phyloP scores from a whole-genome alignment of 495 filamentous ascomycete species.

The Elasticomyces elasticus region DNA sequence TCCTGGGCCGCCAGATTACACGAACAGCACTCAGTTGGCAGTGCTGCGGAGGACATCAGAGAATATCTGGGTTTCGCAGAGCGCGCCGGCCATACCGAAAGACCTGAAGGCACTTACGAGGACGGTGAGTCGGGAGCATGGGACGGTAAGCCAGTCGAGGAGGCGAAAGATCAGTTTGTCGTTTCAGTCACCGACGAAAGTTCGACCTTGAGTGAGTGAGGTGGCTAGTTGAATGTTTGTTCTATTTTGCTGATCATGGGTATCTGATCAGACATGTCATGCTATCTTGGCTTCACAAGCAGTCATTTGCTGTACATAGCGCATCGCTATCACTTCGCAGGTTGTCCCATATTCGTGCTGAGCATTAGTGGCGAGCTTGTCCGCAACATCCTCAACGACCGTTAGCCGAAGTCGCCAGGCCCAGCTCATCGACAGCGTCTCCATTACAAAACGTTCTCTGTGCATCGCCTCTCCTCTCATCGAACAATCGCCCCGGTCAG shows the following conservation, averaged over 20 bases:
- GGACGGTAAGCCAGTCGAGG: slow-evolving; percentile 16
- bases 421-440: neutral
- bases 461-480: neutral
- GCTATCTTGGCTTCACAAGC: neutral
- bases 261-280: neutral
- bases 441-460: neutral
- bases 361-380: too few species aligned
- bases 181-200: slow-evolving; percentile 13
- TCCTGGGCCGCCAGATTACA: neutral
- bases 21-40: neutral
- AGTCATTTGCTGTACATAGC: neutral
- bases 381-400: too few species aligned
- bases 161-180: slow-evolving; percentile 9
- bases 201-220: neutral
- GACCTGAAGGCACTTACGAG: slow-evolving; percentile 11
- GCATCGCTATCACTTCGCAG: too few species aligned
- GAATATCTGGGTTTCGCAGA: neutral
- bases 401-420: neutral
- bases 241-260: neutral
- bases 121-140: slow-evolving; percentile 7
- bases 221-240: neutral
- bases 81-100: neutral
- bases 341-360: too few species aligned
- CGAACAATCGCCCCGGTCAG: slow-evolving; percentile 30
- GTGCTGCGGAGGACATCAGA: neutral